Conservation (phyloP, 2,329 filamentous ascomycete species). For the Metarhizium robertsii region DNA sequence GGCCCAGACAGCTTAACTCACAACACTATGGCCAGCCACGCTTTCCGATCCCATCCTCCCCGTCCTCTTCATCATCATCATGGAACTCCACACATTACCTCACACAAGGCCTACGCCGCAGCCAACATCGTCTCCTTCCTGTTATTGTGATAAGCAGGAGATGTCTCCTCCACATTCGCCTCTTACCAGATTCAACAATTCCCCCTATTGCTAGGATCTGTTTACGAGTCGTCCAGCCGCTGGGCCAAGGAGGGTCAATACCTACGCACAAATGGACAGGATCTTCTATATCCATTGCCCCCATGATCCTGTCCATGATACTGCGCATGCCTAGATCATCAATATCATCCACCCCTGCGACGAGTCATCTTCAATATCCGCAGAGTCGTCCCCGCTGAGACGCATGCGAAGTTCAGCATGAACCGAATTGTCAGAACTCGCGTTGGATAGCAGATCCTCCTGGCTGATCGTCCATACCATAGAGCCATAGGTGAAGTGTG, state of each 20-base stretch:
- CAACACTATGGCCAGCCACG: too few relatives aligned
- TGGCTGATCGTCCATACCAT: conserved; percentile 67
- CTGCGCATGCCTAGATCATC: conserved; percentile 70
- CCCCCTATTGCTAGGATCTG: conserved; percentile 72
- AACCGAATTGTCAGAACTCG: conserved; percentile 52
- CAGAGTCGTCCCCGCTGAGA: conserved; percentile 54
- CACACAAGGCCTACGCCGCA: conserved; percentile 74
- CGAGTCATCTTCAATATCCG: conserved; percentile 64
- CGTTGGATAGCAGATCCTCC: conserved; percentile 61
- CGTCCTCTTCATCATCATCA: conserved; percentile 46
- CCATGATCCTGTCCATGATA: conserved; percentile 61
- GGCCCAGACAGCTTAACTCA: too few relatives aligned
- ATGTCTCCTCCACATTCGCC: conserved; percentile 78
- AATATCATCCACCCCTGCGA: conserved; percentile 81
- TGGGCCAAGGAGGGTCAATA: conserved; percentile 47
- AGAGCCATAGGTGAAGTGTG: conserved; percentile 71
- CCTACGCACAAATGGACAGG: conserved; percentile 61
- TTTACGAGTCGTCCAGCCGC: conserved; percentile 79
- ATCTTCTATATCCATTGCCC: conserved; percentile 61
- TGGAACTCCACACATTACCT: conserved; percentile 73
- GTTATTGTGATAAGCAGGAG: conserved; percentile 68
- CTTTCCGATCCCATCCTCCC: conserved; percentile 17
- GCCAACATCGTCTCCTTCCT: conserved; percentile 72
- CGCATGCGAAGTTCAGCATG: conserved; percentile 78
- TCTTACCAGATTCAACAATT: conserved; percentile 70